phyloP scores from a whole-genome alignment of 495 filamentous ascomycete genomes.

The Viridothelium virens region DNA sequence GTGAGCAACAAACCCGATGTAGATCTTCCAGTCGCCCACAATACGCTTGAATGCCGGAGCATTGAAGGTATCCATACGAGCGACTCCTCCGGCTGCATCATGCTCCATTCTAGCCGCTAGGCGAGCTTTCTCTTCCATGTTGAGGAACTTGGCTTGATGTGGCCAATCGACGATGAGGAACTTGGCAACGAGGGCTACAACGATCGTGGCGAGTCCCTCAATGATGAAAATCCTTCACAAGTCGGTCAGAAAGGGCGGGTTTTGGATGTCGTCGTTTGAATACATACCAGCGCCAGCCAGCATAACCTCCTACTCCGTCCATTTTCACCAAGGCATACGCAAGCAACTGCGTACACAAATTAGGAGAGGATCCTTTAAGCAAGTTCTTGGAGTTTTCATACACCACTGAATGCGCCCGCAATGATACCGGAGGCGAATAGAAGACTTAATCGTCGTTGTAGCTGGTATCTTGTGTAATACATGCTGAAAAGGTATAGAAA shows the following conservation, averaged over 20 bases:
- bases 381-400: constrained; percentile 10
- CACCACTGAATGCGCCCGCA: constrained; percentile 54
- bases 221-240: constrained; percentile 17
- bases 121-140: constrained; percentile 11
- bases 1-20: constrained; percentile 25
- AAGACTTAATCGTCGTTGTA: constrained; percentile 50
- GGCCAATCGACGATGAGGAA: constrained; percentile 17
- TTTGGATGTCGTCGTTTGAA: neutral
- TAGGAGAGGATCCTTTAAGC: neutral
- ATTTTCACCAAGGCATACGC: constrained; percentile 53
- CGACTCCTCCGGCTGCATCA: neutral
- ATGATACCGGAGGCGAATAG: constrained; percentile 53
- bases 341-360: constrained; percentile 35
- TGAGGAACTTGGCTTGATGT: constrained; percentile 25
- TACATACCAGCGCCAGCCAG: constrained; percentile 33
- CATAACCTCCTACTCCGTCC: constrained; percentile 42
- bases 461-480: constrained; percentile 57
- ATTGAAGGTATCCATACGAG: constrained; percentile 14
- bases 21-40: constrained; percentile 59
- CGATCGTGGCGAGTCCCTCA: constrained; percentile 16
- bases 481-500: constrained; percentile 37
- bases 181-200: constrained; percentile 16
- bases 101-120: constrained; percentile 1
- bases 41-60: constrained; percentile 23
- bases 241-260: neutral